These are phyloP conservation scores for Tetrapyrgos nigripes DNA, from an alignment of 1,284 basidiomycete genomes.

Conservation along the genomic window DNA sequence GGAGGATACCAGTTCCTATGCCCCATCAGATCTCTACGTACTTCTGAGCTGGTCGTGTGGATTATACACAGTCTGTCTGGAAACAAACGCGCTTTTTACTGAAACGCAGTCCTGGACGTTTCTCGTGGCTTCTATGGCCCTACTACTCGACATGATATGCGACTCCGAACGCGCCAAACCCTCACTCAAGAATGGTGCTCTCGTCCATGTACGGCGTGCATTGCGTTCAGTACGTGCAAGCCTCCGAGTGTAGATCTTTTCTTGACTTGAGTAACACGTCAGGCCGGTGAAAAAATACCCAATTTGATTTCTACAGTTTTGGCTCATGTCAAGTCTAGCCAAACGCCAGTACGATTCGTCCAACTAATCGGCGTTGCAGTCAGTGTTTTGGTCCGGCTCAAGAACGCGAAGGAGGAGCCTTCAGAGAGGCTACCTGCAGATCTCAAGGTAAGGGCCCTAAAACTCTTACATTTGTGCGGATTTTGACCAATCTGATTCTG, in stretches of 20 bases:
- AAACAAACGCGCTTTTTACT: constrained; percentile 49
- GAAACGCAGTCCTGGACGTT: constrained; percentile 53
- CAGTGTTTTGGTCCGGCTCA: constrained; percentile 68
- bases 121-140: constrained; percentile 60
- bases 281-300: constrained; percentile 57
- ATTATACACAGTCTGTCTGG: constrained; percentile 61
- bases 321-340: constrained; percentile 52
- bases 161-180: constrained; percentile 59
- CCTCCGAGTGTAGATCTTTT: neutral
- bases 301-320: constrained; percentile 57
- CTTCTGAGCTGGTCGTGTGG: constrained; percentile 78
- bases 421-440: constrained; percentile 45
- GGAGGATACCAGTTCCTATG: constrained; percentile 62
- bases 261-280: constrained; percentile 9
- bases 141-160: constrained; percentile 64
- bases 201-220: constrained; percentile 67
- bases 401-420: constrained; percentile 53
- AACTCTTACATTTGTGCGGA: constrained; percentile 7
- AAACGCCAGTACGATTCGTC: constrained; percentile 53
- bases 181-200: constrained; percentile 63
- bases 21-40: constrained; percentile 70
- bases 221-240: constrained; percentile 59
- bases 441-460: constrained; percentile 46
- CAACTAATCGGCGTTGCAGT: constrained; percentile 65
- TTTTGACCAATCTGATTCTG: neutral